Conservation (phyloP, 176 grass and related monocot species). For the Aechmea fasciata region DNA sequence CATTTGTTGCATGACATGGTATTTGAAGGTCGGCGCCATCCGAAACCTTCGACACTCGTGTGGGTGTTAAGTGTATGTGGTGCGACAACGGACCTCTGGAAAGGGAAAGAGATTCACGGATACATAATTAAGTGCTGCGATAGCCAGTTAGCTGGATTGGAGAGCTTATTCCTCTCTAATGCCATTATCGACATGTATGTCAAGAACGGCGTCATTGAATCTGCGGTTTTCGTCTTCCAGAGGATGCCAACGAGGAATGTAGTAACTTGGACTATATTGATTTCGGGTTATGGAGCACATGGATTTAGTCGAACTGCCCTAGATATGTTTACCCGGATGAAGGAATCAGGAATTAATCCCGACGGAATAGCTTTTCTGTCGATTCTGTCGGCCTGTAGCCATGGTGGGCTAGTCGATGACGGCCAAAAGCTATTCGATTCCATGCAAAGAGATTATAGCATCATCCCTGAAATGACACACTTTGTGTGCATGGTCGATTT, state of each 20-base stretch:
- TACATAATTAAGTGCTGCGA: not conserved
- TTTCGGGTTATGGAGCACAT: constrained; percentile 5
- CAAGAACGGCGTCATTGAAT: constrained; percentile 5
- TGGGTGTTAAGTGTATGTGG: constrained; percentile 10
- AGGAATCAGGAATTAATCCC: constrained; percentile 11
- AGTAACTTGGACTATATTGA: constrained; percentile 17
- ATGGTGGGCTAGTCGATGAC: constrained; percentile 21
- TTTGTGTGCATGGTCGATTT: constrained; percentile 19
- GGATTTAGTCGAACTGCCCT: constrained; percentile 11
- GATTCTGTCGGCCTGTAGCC: constrained; percentile 14
- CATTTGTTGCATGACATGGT: constrained; percentile 6
- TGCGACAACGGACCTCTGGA: not conserved
- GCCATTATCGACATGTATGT: constrained; percentile 15
- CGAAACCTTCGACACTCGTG: not conserved
- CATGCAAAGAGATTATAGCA: constrained; percentile 5
- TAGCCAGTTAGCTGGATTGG: not conserved
- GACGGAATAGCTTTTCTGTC: constrained; percentile 14
- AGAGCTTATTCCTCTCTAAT: not conserved
- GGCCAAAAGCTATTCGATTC: constrained; percentile 10
- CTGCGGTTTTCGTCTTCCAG: not conserved
- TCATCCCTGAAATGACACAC: constrained; percentile 16
- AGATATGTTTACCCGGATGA: constrained; percentile 2
- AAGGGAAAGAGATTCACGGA: constrained; percentile 18
- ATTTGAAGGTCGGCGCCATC: not conserved
- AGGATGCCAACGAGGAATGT: constrained; percentile 8